A percentile compares a stretch with the other conserved stretches of the same genome.
Evolutionary conservation across 148 eudicot species (phyloP).

Genomic region (Cornus florida): DNA sequence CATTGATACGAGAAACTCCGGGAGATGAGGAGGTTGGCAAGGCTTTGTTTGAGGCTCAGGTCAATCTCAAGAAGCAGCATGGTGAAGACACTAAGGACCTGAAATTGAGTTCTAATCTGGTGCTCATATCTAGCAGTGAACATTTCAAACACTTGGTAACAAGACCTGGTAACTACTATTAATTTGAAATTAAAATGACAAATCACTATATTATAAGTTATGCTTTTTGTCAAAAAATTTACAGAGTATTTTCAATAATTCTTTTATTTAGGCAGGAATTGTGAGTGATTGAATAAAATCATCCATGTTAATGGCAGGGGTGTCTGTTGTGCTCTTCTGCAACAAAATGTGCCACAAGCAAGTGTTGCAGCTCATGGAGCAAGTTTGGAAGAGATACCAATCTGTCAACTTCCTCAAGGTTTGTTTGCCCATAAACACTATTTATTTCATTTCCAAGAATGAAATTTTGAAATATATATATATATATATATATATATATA

Average conservation of each 20-base stretch:
- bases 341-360: constrained; percentile 35
- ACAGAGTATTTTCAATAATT: too few relatives aligned
- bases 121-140: constrained; percentile 11
- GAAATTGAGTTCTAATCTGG: constrained; percentile 10
- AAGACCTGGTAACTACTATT: constrained; percentile 11
- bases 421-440: background rate
- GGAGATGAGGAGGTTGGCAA: constrained; percentile 49
- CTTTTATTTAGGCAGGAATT: too few relatives aligned
- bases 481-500: too few relatives aligned
- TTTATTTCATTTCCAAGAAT: background rate
- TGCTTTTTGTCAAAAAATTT: too few relatives aligned
- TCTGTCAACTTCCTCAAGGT: constrained; percentile 52
- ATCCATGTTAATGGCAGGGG: constrained; percentile 22
- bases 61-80: constrained; percentile 15
- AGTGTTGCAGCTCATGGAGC: constrained; percentile 33
- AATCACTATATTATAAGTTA: too few relatives aligned
- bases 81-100: constrained; percentile 7
- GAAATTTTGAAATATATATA: background rate
- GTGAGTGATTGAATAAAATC: background rate
- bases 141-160: constrained; percentile 18
- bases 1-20: constrained; percentile 27
- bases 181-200: too few relatives aligned
- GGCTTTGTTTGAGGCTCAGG: constrained; percentile 25
- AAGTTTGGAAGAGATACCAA: constrained; percentile 37
- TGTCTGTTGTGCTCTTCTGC: constrained; percentile 53